Evolutionary conservation across 169 alveolate species (phyloP), one percentile per base, ranked within the genome.

Genomic region (Neospora caninum): DNA sequence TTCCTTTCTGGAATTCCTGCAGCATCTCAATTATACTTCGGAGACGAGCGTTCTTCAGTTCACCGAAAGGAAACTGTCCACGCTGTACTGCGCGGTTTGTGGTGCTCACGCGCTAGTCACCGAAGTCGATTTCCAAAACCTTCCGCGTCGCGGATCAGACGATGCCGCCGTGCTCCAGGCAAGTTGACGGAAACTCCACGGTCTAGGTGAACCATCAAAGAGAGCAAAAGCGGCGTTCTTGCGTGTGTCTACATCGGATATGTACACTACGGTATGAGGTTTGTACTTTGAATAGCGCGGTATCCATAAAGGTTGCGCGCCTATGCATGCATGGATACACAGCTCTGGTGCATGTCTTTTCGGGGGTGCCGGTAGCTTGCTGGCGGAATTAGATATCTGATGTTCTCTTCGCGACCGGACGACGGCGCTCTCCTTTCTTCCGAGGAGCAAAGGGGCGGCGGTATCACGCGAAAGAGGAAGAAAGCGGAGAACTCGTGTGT

Each of bases 71-170:
- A 73, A 54, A n/a, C 92, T 91, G 41, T 20, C 49, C 38, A 91
- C 94, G 34, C 83, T 42, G n/a, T 91, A 91, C 58, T 91, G 94
- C 58, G 6, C 91, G 7, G 91, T 91, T 9, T 91, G 94, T n/a
- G 94, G 94, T 29, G 94, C 94, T 22, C 94, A 91, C 70, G 78
- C 88, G n/a, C 53, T 91, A 0, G 83, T 91, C 18, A 80, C 94
- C 45, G 94, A 91, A 29, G 92, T 38, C 0, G 83, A 91, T 80
- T 54, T 91, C 42, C 42, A 39, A 27, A 41, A 27, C 53, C 94
- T 91, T 38, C 91, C 87, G 6, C 45, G 69, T 1, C 92, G 94
- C 10, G 83, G 83, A 53, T 58, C 94, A 39, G 94, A 91, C 43
- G 94, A 70, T 22, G 78, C 94, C 83, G 45, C 38, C 39, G 94